Evolutionary conservation across 257 asterid genomes (phyloP), one percentile per base, ranked within the genome.

Genomic region (Salvia hispanica): DNA sequence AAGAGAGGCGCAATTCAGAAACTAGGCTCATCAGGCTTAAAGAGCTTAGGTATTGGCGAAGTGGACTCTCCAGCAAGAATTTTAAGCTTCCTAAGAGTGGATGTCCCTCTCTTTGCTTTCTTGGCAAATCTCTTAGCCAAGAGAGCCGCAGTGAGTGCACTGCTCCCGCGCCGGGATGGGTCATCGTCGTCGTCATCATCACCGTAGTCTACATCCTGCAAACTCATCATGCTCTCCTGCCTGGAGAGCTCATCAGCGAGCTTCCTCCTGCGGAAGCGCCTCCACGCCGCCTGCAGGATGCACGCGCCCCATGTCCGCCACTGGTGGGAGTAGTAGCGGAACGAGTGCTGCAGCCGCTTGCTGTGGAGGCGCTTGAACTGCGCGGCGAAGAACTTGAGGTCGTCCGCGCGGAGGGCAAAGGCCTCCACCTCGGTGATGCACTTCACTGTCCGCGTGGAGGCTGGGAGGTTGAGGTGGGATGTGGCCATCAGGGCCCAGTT

Each of bases 271-370:
- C 71, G 62, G 5, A 72, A 66, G 14, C 93, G 69, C 21, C 95
- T 78, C 90, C 90, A 84, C 0, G 88, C 90, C 0, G 88, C 93
- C 62, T 89, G 92, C 28, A 89, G 36, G 16, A 83, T 83, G 71
- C 98, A 85, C 36, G 96, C 91, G 3, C 94, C 96, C 98, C 98
- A 89, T 4, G 94, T 84, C 74, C 96, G 76, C 98, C 98, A 91
- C 44, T 87, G 98, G 59, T 88, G 95, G 0, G 96, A 91, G 76
- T 92, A 89, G 55, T 81, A 92, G 0, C 98, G 73, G 62, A 89
- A 91, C 9, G 93, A 87, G 65, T 89, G 89, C 73, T 91, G 98
- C 48, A 91, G 75, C 53, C 77, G 87, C 85, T 88, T 91, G 83
- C 94, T 88, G 66, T 91, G 98, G n/a, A 91, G 84, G 33, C 90